Evolutionary conservation across 768 basidiomycete genomes (phyloP).

Genomic region (Gymnopilus junonius): DNA sequence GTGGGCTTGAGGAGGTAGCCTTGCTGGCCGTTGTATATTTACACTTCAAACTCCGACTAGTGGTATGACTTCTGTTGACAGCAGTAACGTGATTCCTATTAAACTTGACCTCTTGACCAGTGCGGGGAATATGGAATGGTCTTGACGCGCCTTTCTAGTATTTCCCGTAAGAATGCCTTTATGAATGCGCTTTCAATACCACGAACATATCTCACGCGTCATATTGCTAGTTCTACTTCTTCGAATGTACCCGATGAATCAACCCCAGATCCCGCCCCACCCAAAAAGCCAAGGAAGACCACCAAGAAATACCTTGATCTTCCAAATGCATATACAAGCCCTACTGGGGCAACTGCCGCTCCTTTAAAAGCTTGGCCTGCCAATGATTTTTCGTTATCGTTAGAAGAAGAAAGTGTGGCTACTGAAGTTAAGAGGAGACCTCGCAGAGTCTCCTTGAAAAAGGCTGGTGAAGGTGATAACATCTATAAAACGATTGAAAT

Average conservation of each 20-base stretch:
- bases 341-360: slow-evolving; percentile 46
- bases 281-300: slow-evolving; percentile 17
- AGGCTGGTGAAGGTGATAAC: not conserved
- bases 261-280: not conserved
- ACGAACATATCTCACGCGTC: slow-evolving; percentile 3
- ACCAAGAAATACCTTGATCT: slow-evolving; percentile 62
- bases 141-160: slow-evolving; percentile 20
- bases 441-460: not conserved
- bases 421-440: not conserved
- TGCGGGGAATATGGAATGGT: slow-evolving; percentile 13
- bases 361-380: slow-evolving; percentile 46
- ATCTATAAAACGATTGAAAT: not conserved
- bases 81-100: slow-evolving; percentile 14
- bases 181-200: not conserved
- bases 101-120: not conserved
- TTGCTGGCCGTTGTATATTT: slow-evolving; percentile 36
- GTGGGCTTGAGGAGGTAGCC: slow-evolving; percentile 30
- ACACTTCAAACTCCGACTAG: slow-evolving; percentile 45
- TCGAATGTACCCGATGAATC: not conserved
- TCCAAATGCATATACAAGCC: slow-evolving; percentile 48
- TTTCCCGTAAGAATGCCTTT: slow-evolving; percentile 30
- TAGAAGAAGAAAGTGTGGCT: not conserved
- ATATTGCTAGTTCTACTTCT: not conserved
- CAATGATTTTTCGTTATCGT: not conserved
- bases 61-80: slow-evolving; percentile 32